Evolutionary conservation across 306 rosid genomes (phyloP), one percentile per base, ranked within the genome.

Genomic region (Ziziphus jujuba): DNA sequence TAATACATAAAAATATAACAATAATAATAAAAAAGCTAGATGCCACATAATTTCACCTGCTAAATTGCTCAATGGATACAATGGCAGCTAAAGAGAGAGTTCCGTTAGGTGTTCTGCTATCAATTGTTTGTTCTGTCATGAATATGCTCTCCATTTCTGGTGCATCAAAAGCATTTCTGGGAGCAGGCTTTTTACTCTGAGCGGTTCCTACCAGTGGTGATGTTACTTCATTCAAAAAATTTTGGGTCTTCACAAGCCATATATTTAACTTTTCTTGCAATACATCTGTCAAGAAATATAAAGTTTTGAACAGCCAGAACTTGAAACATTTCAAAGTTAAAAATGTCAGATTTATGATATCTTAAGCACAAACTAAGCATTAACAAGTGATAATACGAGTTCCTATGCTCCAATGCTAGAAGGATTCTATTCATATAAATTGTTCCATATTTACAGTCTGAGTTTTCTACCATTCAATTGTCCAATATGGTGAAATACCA

Each of bases 61-160:
- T 88, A 81, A 93, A 90, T 84, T 93, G 98, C 81, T 93, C 98
- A 52, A 90, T 83, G 38, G 95, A 93, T 63, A 81, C 80, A 59
- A 90, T 74, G 69, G 97, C 96, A 65, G 95, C 90, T 24, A 84
- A 72, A 75, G 98, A 93, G 73, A 93, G 98, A 67, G 14, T 70
- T 69, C 98, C 97, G 68, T 77, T 57, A 13, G 90, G 86, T 43
- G 83, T 86, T 78, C 69, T 83, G 85, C 84, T 89, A 49, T 83
- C 75, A 66, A 93, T 69, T 5, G 97, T 93, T 71, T 76, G 84
- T 60, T 93, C 96, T 48, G 80, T 79, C 91, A 78, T 82, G 56
- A 93, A 79, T 68, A 88, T 78, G 44, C 88, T 91, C 57, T 88
- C 97, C 84, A 84, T 76, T 22, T 81, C 84, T 56, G 80, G 77